Percentiles rank a stretch among this genome's conserved stretches.
Conservation (phyloP, 1,139 yeast genomes). For the Lodderomyces orthopsilosis region DNA sequence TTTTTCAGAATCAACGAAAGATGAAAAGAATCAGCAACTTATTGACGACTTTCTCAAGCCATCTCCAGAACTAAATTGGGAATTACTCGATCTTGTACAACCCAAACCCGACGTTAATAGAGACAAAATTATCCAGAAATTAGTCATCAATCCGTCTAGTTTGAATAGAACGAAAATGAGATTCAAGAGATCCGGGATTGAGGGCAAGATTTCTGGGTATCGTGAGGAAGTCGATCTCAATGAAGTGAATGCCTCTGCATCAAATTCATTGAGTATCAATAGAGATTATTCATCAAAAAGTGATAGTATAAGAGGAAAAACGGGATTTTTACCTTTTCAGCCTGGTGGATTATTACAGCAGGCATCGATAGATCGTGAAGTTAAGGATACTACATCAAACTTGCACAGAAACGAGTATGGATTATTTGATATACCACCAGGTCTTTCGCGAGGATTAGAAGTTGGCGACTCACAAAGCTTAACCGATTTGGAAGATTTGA, state of each 20-base stretch:
- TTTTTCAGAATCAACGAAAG: constrained; percentile 6
- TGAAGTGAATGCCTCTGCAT: constrained; percentile 45
- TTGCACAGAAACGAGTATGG: constrained; percentile 74
- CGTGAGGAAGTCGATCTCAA: constrained; percentile 57
- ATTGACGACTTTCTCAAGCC: constrained; percentile 40
- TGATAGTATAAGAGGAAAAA: constrained; percentile 65
- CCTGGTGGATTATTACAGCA: constrained; percentile 79
- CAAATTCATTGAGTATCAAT: constrained; percentile 68
- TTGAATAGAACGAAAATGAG: constrained; percentile 56
- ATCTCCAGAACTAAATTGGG: constrained; percentile 54
- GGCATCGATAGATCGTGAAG: constrained; percentile 20
- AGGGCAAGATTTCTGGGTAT: constrained; percentile 63
- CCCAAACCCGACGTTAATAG: constrained; percentile 36
- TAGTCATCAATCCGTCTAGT: constrained; percentile 51
- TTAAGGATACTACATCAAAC: constrained; percentile 33
- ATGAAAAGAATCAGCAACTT: constrained; percentile 10
- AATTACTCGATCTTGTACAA: constrained; percentile 53
- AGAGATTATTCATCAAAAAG: constrained; percentile 65
- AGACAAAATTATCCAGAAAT: constrained; percentile 33
- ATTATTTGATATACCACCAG: constrained; percentile 78
- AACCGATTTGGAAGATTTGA: constrained; percentile 12
- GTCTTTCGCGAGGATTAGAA: constrained; percentile 69
- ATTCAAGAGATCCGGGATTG: constrained; percentile 70
- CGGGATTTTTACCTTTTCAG: constrained; percentile 81
- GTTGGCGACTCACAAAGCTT: constrained; percentile 16